Percentiles rank a stretch among this genome's conserved stretches.
Conservation (phyloP, 805 yeast genomes). For the Kazachstania taianensis region DNA sequence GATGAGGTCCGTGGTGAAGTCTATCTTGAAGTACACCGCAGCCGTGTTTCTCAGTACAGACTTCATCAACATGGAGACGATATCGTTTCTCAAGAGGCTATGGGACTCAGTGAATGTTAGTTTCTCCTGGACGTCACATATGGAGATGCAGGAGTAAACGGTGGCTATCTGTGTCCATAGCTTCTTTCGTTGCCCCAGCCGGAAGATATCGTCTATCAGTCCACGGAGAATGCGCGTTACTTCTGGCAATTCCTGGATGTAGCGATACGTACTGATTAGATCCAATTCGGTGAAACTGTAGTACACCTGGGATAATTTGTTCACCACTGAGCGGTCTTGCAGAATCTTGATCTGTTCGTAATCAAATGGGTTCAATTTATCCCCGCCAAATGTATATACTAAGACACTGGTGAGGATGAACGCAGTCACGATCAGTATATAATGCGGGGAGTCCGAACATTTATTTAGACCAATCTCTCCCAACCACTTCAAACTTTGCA, state of each 20-base stretch:
- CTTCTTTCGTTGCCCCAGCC: slow-evolving; percentile 14
- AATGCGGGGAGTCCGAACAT: slow-evolving; percentile 7
- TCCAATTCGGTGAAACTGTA: slow-evolving; percentile 10
- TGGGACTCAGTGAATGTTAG: slow-evolving; percentile 8
- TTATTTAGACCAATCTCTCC: slow-evolving; percentile 11
- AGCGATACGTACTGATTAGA: slow-evolving; percentile 7
- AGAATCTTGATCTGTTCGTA: slow-evolving; percentile 20
- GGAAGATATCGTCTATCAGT: slow-evolving; percentile 11
- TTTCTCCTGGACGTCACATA: slow-evolving; percentile 15
- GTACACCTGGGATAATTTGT: slow-evolving; percentile 11
- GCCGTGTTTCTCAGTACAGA: slow-evolving; percentile 23
- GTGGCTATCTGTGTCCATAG: slow-evolving; percentile 23
- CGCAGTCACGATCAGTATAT: slow-evolving; percentile 17
- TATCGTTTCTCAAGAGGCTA: slow-evolving; percentile 13
- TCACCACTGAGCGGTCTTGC: slow-evolving; percentile 8
- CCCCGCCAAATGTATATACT: slow-evolving; percentile 6
- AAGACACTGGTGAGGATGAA: slow-evolving; percentile 20
- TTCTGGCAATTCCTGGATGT: slow-evolving; percentile 8
- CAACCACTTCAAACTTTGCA: slow-evolving; percentile 13
- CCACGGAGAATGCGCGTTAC: slow-evolving; percentile 6
- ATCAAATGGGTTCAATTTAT: slow-evolving; percentile 23
- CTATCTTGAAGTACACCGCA: slow-evolving; percentile 21
- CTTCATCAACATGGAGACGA: slow-evolving; percentile 22
- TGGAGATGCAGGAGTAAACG: slow-evolving; percentile 21
- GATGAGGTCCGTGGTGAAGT: slow-evolving; percentile 20